phyloP scores from a whole-genome alignment of 192 early-diverging fungal species.

The Linnemannia elongata region DNA sequence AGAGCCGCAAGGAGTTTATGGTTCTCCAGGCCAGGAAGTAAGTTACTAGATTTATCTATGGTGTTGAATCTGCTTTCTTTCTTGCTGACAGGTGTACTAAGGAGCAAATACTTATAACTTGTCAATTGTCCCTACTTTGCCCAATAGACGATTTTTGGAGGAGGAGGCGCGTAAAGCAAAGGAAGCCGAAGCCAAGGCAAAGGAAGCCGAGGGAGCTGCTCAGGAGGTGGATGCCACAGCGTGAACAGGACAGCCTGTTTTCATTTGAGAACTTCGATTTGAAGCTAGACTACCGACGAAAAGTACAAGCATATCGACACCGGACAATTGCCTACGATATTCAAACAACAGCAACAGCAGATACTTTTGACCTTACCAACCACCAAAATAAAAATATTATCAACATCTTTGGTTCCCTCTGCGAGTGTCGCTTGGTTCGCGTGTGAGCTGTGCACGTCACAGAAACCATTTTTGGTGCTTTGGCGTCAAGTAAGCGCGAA shows the following conservation, averaged over 20 bases:
- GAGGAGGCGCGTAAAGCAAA: constrained; percentile 43
- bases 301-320: not conserved
- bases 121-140: not conserved
- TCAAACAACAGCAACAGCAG: not conserved
- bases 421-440: too few species aligned
- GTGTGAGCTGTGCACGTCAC: not conserved
- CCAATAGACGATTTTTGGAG: constrained; percentile 43
- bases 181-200: constrained; percentile 28
- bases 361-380: not conserved
- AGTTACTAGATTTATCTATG: constrained; percentile 16
- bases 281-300: not conserved
- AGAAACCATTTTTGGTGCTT: not conserved
- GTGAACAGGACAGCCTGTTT: not conserved
- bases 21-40: constrained; percentile 79
- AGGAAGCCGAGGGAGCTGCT: constrained; percentile 25
- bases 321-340: not conserved
- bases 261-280: not conserved
- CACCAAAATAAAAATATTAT: not conserved
- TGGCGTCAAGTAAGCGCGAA: not conserved
- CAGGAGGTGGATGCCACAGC: constrained; percentile 35
- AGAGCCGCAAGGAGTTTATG: constrained; percentile 78
- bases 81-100: not conserved
- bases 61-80: not conserved
- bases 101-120: not conserved
- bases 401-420: not conserved